Percentiles rank a stretch among this genome's conserved stretches.
Conservation (phyloP, 495 filamentous ascomycete genomes). For the Polyplosphaeria fusca region DNA sequence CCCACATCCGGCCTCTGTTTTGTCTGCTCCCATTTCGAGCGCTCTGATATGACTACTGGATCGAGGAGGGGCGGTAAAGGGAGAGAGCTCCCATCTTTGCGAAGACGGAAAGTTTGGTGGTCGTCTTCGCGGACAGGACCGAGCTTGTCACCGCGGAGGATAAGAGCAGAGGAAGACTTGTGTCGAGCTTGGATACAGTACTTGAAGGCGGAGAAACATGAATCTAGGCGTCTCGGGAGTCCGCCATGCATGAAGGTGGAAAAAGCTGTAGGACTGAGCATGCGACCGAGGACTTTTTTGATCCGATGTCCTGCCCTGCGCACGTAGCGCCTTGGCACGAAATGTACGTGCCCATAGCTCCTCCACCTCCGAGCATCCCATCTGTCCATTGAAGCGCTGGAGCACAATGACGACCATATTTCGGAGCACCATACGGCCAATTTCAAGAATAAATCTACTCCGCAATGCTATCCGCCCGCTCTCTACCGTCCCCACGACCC, state of each 20-base stretch:
- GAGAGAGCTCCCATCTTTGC: conserved; percentile 43
- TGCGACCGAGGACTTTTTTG: too few relatives aligned
- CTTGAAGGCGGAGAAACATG: too few relatives aligned
- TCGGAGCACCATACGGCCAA: not conserved
- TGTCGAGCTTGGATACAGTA: too few relatives aligned
- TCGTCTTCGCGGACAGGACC: conserved; percentile 19
- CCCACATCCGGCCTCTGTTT: conserved; percentile 28
- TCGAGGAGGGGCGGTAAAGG: conserved; percentile 46
- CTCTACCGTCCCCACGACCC: not conserved
- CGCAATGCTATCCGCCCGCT: not conserved
- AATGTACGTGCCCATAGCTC: too few relatives aligned
- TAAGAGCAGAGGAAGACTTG: not conserved
- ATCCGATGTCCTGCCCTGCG: too few relatives aligned
- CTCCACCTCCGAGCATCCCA: too few relatives aligned
- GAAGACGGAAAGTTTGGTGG: conserved; percentile 23
- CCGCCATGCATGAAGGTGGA: too few relatives aligned
- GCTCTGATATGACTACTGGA: conserved; percentile 16
- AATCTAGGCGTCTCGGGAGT: too few relatives aligned
- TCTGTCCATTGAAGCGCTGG: too few relatives aligned
- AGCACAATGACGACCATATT: not conserved
- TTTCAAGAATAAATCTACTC: not conserved
- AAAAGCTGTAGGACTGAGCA: too few relatives aligned
- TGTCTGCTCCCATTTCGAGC: conserved; percentile 19
- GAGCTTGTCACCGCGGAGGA: conserved; percentile 1
- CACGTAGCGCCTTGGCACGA: too few relatives aligned